Base-by-base conservation (phyloP, 805 yeast species). In the Candida arabinofermentans region DNA sequence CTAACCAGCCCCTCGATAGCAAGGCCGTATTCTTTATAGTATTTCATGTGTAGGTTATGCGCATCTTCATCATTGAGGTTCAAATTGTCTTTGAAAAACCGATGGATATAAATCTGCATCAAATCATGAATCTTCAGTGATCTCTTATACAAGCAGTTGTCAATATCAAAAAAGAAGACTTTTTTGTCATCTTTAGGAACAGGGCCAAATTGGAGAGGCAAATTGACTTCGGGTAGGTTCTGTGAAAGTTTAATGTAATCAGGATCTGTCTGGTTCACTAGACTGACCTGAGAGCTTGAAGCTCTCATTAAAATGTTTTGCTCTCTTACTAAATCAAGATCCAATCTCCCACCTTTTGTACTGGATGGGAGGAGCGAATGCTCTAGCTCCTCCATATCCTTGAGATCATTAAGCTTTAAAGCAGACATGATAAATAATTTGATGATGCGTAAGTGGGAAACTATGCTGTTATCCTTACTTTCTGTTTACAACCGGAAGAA, bases 1-100 rank as follows among this genome's bases (percentile, higher is more conserved):
- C 82, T 64, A 8, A 79, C 84, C 36, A 91, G 70, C 0, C 99
- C 99, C 62, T 91, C 96, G 39, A 91, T 78, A 0, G 98, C 97
- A 45, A 91, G 71, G 2, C 99, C 99, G 56, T 89, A 91, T 35
- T 84, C 83, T 53, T 77, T 77, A 60, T 91, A 93, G 66, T 91
- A 91, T 47, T 72, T 72, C 59, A 69, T 67, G 58, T 88, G 95
- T 47, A 93, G 70, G 18, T 66, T 55, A 42, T 72, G 74, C 1
- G 99, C 98, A 10, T 83, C 88, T 34, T 80, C 83, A 48, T 81
- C 88, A 36, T 71, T 67, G 32, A 91, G 65, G 16, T 70, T 57
- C 39, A 91, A 69, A 36, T 74, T 71, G 41, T 73, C 72, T 53
- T 80, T 83, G 68, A 93, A 88, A 64, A 84, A 91, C 36, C 82